Conservation (phyloP, 371 early-diverging fungal genomes). For the Mucor racemosus region DNA sequence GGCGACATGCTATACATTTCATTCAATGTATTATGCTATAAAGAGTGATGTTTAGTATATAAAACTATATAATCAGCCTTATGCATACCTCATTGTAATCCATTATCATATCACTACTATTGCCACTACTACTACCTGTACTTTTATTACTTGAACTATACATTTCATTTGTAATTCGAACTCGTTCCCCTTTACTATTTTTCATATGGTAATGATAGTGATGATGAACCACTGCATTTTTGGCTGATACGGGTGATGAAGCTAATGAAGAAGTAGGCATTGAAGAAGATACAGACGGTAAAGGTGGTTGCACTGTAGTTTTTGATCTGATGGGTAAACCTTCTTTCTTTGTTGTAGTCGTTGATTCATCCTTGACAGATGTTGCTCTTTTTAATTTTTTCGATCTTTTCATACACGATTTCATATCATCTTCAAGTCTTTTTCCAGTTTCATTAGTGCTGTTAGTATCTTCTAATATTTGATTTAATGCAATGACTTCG, state of each 20-base stretch:
- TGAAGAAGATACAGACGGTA: constrained; percentile 24
- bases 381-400: constrained; percentile 10
- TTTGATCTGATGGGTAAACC: not conserved
- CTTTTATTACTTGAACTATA: constrained; percentile 12
- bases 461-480: constrained; percentile 15
- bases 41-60: not conserved
- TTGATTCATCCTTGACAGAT: constrained; percentile 1
- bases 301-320: constrained; percentile 8
- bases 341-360: not conserved
- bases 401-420: not conserved
- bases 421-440: constrained; percentile 17
- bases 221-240: constrained; percentile 42
- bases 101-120: not conserved
- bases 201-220: constrained; percentile 49
- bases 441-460: no score
- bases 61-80: not conserved
- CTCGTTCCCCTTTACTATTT: constrained; percentile 15
- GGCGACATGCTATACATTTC: not conserved
- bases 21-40: not conserved
- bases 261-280: constrained; percentile 21
- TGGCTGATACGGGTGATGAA: constrained; percentile 9
- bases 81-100: not conserved
- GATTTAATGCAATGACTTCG: constrained; percentile 32
- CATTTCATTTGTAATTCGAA: constrained; percentile 27
- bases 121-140: not conserved